phyloP scores from a whole-genome alignment of 257 asterid species.

The Eustoma russellianum region DNA sequence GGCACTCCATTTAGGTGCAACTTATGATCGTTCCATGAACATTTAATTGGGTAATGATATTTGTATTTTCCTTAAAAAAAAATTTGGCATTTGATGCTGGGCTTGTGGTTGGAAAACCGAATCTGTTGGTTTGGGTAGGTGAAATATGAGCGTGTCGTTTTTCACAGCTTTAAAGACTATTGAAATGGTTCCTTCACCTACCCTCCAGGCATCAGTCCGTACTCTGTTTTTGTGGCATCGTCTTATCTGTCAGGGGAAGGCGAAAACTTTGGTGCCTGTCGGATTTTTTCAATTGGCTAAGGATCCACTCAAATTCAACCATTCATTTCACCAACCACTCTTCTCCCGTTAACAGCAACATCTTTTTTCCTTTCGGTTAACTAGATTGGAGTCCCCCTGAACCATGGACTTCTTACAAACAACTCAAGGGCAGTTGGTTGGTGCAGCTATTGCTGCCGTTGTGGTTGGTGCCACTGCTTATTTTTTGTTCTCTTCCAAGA shows the following conservation, averaged over 20 bases:
- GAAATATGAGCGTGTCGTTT: no score
- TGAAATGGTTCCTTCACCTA: no score
- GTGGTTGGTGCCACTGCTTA: constrained; percentile 52
- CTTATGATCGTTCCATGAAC: no score
- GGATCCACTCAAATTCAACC: neutral
- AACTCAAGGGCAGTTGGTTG: constrained; percentile 55
- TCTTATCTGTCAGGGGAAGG: no score
- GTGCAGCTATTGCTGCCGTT: constrained; percentile 53
- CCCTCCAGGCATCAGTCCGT: no score
- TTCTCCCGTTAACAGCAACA: neutral
- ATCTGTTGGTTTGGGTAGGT: neutral
- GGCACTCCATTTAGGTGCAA: no score
- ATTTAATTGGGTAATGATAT: no score
- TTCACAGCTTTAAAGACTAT: no score
- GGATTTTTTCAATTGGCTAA: neutral
- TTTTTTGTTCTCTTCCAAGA: constrained; percentile 53
- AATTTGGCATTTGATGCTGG: no score
- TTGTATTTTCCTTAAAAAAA: no score
- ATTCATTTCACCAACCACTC: neutral
- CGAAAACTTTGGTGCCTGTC: neutral
- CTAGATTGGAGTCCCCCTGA: no score
- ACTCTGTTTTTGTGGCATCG: no score
- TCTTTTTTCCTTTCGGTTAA: neutral
- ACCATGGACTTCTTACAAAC: constrained; percentile 66
- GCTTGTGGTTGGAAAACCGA: neutral